Evolutionary conservation across 2,329 filamentous ascomycete species (phyloP).

Genomic region (Capronia epimyces): DNA sequence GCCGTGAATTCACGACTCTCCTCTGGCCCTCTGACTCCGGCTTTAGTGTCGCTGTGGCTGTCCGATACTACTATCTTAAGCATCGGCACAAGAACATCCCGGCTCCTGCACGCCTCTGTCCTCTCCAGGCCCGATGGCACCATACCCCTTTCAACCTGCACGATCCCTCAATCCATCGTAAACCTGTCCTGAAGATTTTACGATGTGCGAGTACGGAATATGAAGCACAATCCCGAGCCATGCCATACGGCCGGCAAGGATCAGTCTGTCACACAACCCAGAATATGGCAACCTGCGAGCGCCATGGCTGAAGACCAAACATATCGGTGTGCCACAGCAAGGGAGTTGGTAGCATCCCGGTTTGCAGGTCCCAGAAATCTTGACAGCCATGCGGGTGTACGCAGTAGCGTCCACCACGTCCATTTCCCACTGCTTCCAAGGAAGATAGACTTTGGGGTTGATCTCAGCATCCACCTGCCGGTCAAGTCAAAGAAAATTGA

Average conservation of each 20-base stretch:
- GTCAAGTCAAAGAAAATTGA: no score
- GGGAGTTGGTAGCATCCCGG: background rate
- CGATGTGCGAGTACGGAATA: no score
- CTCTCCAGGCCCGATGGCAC: background rate
- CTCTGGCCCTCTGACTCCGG: background rate
- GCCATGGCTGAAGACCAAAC: background rate
- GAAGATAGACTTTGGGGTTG: background rate
- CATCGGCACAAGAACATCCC: background rate
- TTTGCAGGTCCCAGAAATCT: background rate
- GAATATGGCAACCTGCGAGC: background rate
- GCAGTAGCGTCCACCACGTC: background rate
- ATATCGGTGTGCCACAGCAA: no score
- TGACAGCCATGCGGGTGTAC: background rate
- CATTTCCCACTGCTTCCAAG: background rate
- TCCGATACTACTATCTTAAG: background rate
- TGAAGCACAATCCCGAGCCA: no score
- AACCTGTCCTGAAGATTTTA: background rate
- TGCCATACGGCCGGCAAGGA: background rate
- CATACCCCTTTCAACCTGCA: background rate
- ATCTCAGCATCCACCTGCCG: no score
- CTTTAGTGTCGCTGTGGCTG: background rate
- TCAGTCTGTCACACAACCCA: background rate
- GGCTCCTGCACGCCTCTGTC: background rate
- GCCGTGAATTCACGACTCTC: background rate
- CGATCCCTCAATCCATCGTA: background rate